Evolutionary conservation across 345 rosid species (phyloP).

Genomic region (Citrus maxima): DNA sequence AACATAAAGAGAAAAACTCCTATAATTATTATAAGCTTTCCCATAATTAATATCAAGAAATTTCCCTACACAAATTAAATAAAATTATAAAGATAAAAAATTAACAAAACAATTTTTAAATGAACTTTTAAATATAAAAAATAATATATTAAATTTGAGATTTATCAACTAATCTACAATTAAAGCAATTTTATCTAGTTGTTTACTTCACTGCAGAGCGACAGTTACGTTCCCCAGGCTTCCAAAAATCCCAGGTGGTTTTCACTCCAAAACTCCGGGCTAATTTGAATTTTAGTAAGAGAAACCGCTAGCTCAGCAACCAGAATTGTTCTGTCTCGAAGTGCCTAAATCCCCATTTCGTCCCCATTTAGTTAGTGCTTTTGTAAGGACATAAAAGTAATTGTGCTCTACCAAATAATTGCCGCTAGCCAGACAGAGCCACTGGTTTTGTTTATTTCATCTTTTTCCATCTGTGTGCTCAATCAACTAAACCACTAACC

Average conservation of each 20-base stretch:
- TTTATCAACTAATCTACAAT: too few species aligned
- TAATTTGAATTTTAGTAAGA: not conserved
- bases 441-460: not conserved
- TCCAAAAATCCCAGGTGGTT: not conserved
- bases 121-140: too few species aligned
- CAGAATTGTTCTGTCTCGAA: not conserved
- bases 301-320: not conserved
- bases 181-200: too few species aligned
- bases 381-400: not conserved
- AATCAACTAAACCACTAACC: not conserved
- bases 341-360: not conserved
- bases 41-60: too few species aligned
- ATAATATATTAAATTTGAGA: too few species aligned
- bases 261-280: not conserved
- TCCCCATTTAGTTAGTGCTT: not conserved
- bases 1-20: too few species aligned
- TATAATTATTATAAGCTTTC: too few species aligned
- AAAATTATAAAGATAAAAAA: too few species aligned
- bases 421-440: not conserved
- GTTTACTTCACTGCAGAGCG: not conserved
- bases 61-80: too few species aligned
- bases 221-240: not conserved
- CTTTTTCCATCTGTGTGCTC: not conserved
- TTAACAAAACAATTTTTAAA: too few species aligned
- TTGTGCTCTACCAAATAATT: not conserved